Evolutionary conservation across 306 rosid genomes (phyloP).

Genomic region (Trifolium pratense): DNA sequence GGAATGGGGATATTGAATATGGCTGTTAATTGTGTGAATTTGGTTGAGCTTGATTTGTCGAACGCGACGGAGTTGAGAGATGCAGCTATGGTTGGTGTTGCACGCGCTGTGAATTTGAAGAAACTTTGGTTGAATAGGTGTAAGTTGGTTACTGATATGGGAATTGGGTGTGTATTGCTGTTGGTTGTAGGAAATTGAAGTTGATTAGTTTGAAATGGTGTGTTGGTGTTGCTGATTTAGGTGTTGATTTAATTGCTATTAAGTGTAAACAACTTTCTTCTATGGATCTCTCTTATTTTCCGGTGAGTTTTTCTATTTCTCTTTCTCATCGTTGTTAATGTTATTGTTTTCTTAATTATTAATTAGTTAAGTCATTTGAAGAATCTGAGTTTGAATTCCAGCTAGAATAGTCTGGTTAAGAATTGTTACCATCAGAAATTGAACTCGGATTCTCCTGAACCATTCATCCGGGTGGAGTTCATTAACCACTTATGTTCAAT

Average conservation of each 20-base stretch:
- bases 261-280: slow-evolving; percentile 72
- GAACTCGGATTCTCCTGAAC: too few relatives aligned
- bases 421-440: too few relatives aligned
- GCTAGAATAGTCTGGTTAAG: too few relatives aligned
- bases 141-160: slow-evolving; percentile 78
- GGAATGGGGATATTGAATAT: slow-evolving; percentile 62
- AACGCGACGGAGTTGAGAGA: slow-evolving; percentile 82
- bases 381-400: too few relatives aligned
- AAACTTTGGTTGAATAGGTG: slow-evolving; percentile 83
- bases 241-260: slow-evolving; percentile 80
- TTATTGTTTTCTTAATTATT: too few relatives aligned
- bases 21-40: slow-evolving; percentile 50
- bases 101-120: slow-evolving; percentile 76
- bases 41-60: slow-evolving; percentile 80
- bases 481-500: too few relatives aligned
- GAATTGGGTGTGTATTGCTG: slow-evolving; percentile 91
- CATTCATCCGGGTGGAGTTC: too few relatives aligned
- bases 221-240: slow-evolving; percentile 79
- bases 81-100: slow-evolving; percentile 65
- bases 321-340: background rate
- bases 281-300: slow-evolving; percentile 89
- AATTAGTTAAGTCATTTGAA: too few relatives aligned
- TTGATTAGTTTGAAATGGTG: slow-evolving; percentile 84
- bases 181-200: slow-evolving; percentile 80
- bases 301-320: background rate